phyloP scores from a whole-genome alignment of 208 protist genomes.

The Leishmania turanica region DNA sequence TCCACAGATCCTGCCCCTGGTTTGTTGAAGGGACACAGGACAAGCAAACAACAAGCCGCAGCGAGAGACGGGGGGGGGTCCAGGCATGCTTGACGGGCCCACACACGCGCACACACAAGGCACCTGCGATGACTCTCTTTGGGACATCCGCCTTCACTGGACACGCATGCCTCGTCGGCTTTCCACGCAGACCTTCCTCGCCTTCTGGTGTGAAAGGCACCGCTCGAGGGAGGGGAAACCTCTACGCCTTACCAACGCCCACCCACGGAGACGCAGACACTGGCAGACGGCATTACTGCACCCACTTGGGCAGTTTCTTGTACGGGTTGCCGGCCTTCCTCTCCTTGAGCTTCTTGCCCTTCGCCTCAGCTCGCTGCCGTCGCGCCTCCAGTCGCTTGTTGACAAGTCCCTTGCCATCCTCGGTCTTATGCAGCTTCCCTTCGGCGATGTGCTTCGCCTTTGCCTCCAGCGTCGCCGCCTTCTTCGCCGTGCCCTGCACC shows the following conservation, averaged over 20 bases:
- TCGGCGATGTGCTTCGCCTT: constrained; percentile 84
- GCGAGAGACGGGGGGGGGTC: too few relatives aligned
- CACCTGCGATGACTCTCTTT: too few relatives aligned
- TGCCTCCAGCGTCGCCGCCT: constrained; percentile 53
- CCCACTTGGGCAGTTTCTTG: constrained; percentile 90
- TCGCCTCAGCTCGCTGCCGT: constrained; percentile 45
- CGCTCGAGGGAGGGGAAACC: too few relatives aligned
- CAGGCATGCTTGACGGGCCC: not conserved
- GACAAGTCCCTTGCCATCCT: constrained; percentile 65
- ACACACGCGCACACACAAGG: not conserved
- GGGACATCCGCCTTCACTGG: too few relatives aligned
- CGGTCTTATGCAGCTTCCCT: constrained; percentile 54
- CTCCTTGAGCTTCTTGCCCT: constrained; percentile 54
- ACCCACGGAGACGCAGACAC: not conserved
- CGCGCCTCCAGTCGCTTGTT: constrained; percentile 60
- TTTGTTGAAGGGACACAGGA: not conserved
- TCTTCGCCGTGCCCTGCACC: constrained; percentile 63
- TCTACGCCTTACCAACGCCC: too few relatives aligned
- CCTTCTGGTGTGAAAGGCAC: not conserved
- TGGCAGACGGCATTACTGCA: constrained; percentile 42
- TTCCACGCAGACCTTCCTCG: too few relatives aligned
- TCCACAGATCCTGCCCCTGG: too few relatives aligned
- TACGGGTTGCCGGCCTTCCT: constrained; percentile 82
- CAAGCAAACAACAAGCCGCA: not conserved
- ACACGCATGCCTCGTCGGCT: too few relatives aligned